These are phyloP conservation scores for Fusarium phyllophilum DNA, from an alignment of 2,329 filamentous ascomycete species.

Conservation along the genomic window DNA sequence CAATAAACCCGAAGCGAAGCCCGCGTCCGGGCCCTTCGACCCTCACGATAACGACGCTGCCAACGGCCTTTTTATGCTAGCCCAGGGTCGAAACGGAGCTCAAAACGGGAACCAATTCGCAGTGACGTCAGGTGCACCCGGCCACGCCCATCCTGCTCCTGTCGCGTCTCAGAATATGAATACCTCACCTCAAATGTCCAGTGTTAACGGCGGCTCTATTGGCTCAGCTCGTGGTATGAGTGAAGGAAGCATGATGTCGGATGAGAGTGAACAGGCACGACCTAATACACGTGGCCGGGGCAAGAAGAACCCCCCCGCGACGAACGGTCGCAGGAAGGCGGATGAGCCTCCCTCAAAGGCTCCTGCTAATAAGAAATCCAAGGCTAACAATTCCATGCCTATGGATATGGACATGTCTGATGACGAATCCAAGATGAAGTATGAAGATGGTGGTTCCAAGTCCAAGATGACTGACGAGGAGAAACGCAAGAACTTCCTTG, in stretches of 20 bases:
- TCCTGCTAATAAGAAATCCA: conserved; percentile 75
- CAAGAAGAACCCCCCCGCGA: conserved; percentile 69
- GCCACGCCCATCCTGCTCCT: conserved; percentile 60
- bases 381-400: conserved; percentile 51
- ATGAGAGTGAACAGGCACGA: conserved; percentile 76
- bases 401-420: conserved; percentile 64
- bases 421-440: conserved; percentile 57
- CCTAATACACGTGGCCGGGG: conserved; percentile 73
- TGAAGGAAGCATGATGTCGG: conserved; percentile 77
- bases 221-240: conserved; percentile 66
- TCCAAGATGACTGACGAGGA: conserved; percentile 75
- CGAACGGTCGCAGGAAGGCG: conserved; percentile 81
- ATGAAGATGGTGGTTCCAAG: conserved; percentile 37
- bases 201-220: conserved; percentile 58
- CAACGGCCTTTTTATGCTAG: conserved; percentile 92
- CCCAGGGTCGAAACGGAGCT: conserved; percentile 72
- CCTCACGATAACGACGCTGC: conserved; percentile 95
- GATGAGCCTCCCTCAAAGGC: conserved; percentile 73
- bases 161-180: conserved; percentile 50
- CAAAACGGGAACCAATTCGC: conserved; percentile 62
- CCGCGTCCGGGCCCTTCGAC: conserved; percentile 75
- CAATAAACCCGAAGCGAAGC: conserved; percentile 61
- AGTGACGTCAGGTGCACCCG: conserved; percentile 56
- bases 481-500: conserved; percentile 97
- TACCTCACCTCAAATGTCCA: conserved; percentile 62